Evolutionary conservation across 257 asterid genomes (phyloP), one percentile per base, ranked within the genome.

Genomic region (Jasminum sambac): DNA sequence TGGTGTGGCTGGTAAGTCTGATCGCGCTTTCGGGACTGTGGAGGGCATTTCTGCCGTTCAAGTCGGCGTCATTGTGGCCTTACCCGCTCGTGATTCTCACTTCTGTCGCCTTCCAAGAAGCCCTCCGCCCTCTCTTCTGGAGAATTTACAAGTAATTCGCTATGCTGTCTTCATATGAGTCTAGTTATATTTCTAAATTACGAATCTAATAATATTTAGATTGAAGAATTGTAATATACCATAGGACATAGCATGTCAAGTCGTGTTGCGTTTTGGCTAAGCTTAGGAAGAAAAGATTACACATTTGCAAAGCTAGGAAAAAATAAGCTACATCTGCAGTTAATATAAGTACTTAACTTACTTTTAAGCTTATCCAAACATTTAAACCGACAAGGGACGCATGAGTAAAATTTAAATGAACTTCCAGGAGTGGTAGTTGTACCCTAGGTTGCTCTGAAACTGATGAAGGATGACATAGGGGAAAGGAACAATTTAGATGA

Each of bases 1-100:
- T 94, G 86, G 74, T 84, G 70, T 94, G 99, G 97, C 85, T 94
- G 74, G 87, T 86, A 84, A 94, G 96, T 75, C 85, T 94, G 74
- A 94, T 91, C 41, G 90, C 87, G 21, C 48, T 94, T 75, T 86
- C 99, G 67, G 97, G 90, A 5, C 72, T 85, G 10, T 89, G 97
- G 99, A 86, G 97, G 76, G 91, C 90, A 43, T 89, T 94, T 81
- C 87, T 94, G 14, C 99, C 99, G 24, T 84, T 91, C 73, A 67
- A 82, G 73, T 79, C 90, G 63, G 72, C 82, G 66, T 70, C 83
- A 44, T 82, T 73, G 80, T 89, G 95, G 91, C 96, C 89, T 23
- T 84, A 77, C 46, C 79, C 80, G 0, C 69, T 91, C 63, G 83
- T 94, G 58, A 80, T 94, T 70, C 66, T 89, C 69, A 55, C 90